These are phyloP conservation scores for Jamesozyma jinghongensis DNA, from an alignment of 805 yeast species.

Conservation along the genomic window DNA sequence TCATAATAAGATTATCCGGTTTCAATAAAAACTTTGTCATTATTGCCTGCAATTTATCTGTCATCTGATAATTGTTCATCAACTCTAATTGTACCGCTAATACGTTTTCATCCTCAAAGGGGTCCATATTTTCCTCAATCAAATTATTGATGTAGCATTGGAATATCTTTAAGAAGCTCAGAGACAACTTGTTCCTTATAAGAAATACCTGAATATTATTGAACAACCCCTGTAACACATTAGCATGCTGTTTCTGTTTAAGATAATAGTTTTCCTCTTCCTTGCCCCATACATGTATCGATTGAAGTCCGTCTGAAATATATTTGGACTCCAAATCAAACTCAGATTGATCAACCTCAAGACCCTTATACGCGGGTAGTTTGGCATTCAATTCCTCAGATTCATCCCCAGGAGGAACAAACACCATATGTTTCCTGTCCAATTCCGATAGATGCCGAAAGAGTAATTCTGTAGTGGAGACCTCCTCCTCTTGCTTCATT, in stretches of 20 bases:
- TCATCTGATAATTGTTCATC: slow-evolving; percentile 11
- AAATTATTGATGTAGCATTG: slow-evolving; percentile 14
- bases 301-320: too few relatives aligned
- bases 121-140: slow-evolving; percentile 13
- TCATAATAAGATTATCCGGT: slow-evolving; percentile 21
- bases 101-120: slow-evolving; percentile 17
- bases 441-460: neutral
- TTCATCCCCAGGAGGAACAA: too few relatives aligned
- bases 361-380: too few relatives aligned
- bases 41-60: slow-evolving; percentile 12
- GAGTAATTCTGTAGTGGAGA: slow-evolving; percentile 1
- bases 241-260: slow-evolving; percentile 2
- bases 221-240: slow-evolving; percentile 13
- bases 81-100: slow-evolving; percentile 17
- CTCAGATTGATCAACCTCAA: too few relatives aligned
- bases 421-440: neutral
- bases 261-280: neutral
- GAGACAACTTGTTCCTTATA: slow-evolving; percentile 17
- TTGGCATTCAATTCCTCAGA: neutral
- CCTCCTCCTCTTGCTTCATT: neutral
- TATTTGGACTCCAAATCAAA: too few relatives aligned
- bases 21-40: slow-evolving; percentile 14
- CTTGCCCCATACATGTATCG: neutral
- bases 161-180: slow-evolving; percentile 21
- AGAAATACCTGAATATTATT: slow-evolving; percentile 21